Evolutionary conservation across 768 basidiomycete species (phyloP).

Genomic region (Boletus sp.): DNA sequence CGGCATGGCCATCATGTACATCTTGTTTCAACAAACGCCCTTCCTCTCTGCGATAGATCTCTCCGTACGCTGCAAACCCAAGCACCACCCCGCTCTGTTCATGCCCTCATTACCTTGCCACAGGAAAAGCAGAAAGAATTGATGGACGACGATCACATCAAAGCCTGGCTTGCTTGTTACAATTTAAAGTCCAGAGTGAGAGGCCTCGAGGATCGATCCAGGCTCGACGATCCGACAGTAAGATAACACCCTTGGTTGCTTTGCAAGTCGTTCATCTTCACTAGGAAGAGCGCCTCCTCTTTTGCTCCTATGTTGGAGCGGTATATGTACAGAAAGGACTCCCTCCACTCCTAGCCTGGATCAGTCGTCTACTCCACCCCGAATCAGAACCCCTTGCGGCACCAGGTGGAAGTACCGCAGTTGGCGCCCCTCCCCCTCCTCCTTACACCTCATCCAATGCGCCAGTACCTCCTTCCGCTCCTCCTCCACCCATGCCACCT

Average conservation of each 20-base stretch:
- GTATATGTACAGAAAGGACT: constrained; percentile 58
- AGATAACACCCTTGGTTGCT: not conserved
- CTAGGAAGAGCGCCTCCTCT: constrained; percentile 57
- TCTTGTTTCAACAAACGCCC: constrained; percentile 48
- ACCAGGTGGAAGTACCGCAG: constrained; percentile 17
- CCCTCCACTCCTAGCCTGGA: constrained; percentile 51
- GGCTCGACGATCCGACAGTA: constrained; percentile 40
- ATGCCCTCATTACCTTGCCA: constrained; percentile 1
- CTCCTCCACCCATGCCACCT: constrained; percentile 25
- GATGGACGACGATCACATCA: constrained; percentile 41
- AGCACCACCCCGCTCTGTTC: not conserved
- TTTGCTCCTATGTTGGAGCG: constrained; percentile 66
- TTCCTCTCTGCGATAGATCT: constrained; percentile 42
- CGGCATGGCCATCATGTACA: constrained; percentile 49
- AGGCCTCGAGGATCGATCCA: constrained; percentile 36
- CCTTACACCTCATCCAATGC: constrained; percentile 21
- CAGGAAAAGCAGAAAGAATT: constrained; percentile 28
- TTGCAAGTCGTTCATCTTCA: constrained; percentile 3
- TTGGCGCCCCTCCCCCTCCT: constrained; percentile 21
- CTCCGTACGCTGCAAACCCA: constrained; percentile 34
- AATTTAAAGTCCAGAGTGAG: constrained; percentile 54
- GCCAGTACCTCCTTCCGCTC: constrained; percentile 12
- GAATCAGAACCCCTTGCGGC: constrained; percentile 26
- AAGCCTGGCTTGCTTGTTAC: constrained; percentile 51
- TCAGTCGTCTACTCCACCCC: constrained; percentile 56